Conservation (phyloP, 441 rosid species). For the Gossypium lobatum region DNA sequence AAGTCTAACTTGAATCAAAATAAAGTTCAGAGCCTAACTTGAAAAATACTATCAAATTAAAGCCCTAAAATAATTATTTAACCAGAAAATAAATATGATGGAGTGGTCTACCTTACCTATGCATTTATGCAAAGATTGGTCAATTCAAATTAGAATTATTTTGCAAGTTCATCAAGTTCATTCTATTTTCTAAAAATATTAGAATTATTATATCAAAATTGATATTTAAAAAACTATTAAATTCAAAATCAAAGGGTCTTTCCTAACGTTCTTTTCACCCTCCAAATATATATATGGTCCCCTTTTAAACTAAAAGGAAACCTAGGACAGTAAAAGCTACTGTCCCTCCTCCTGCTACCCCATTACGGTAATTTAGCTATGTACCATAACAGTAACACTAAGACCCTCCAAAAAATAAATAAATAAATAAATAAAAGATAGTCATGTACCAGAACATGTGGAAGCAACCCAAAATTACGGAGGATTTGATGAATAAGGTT, state of each 20-base stretch:
- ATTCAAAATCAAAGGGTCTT: neutral
- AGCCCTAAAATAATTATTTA: too few relatives aligned
- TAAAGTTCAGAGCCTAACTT: too few relatives aligned
- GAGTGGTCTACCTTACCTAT: too few relatives aligned
- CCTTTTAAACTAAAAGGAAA: neutral
- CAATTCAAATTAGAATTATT: too few relatives aligned
- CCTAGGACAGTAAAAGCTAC: neutral
- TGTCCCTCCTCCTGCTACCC: neutral
- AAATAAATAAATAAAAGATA: too few relatives aligned
- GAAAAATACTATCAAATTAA: too few relatives aligned
- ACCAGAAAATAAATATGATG: too few relatives aligned
- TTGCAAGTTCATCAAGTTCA: too few relatives aligned
- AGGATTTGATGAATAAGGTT: neutral
- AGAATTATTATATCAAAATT: neutral
- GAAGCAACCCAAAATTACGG: neutral
- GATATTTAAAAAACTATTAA: neutral
- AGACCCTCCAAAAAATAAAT: too few relatives aligned
- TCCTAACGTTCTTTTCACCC: neutral
- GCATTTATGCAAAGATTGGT: too few relatives aligned
- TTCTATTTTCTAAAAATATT: neutral
- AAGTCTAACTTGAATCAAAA: too few relatives aligned
- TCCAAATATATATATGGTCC: neutral
- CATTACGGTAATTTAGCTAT: neutral
- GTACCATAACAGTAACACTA: too few relatives aligned
- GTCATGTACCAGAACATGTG: slow-evolving; percentile 2